phyloP scores from a whole-genome alignment of 352 stramenopile genomes.

The Phytopythium mirpurense region DNA sequence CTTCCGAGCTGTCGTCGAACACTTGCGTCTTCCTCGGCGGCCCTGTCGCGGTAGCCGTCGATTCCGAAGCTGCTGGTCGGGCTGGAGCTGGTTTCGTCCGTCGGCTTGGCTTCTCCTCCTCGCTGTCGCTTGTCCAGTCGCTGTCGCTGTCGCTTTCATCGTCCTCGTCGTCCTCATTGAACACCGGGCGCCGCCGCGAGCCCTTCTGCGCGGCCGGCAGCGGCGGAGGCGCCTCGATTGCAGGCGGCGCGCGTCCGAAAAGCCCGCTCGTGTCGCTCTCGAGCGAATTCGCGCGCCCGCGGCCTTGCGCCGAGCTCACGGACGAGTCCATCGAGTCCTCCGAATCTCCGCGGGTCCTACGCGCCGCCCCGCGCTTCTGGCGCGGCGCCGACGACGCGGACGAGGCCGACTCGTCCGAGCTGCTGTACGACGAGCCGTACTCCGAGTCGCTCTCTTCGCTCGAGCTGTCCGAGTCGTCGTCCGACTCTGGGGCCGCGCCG shows the following conservation, averaged over 20 bases:
- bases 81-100: constrained; percentile 12
- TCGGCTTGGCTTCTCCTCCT: constrained; percentile 17
- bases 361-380: constrained; percentile 15
- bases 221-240: constrained; percentile 11
- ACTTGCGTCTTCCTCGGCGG: constrained; percentile 35
- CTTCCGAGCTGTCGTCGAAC: constrained; percentile 46
- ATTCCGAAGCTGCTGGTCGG: constrained; percentile 14
- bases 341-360: constrained; percentile 21
- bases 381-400: constrained; percentile 11
- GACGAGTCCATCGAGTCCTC: constrained; percentile 37
- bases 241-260: constrained; percentile 36
- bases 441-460: constrained; percentile 53
- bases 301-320: constrained; percentile 11
- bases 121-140: constrained; percentile 31
- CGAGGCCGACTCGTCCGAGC: constrained; percentile 49
- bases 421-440: constrained; percentile 63
- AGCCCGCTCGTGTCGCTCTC: constrained; percentile 54
- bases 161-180: constrained; percentile 40
- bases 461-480: constrained; percentile 27
- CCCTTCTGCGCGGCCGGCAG: constrained; percentile 10
- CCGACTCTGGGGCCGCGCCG: constrained; percentile 57
- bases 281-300: constrained; percentile 34
- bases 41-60: constrained; percentile 5
- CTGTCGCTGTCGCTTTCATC: constrained; percentile 37
- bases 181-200: constrained; percentile 26